Conservation (phyloP, 148 eudicot species). For the Simmondsia chinensis region DNA sequence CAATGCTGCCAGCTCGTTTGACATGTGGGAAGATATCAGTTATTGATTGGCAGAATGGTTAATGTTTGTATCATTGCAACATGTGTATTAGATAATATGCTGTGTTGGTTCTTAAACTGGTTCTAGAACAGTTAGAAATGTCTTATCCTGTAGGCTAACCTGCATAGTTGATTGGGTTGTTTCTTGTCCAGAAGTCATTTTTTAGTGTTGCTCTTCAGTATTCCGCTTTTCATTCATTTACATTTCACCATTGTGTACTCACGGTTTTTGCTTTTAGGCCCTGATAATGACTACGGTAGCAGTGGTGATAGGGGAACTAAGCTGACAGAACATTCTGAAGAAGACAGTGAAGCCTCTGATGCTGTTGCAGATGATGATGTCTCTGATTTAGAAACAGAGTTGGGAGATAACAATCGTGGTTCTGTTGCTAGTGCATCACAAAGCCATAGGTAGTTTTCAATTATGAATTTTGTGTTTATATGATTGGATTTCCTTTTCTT, state of each 20-base stretch:
- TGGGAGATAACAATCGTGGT: conserved; percentile 14
- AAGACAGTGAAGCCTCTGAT: conserved; percentile 27
- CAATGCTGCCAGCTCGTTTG: too few relatives aligned
- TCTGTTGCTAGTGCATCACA: conserved; percentile 21
- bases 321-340: conserved; percentile 17
- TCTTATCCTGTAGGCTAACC: too few relatives aligned
- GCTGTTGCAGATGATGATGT: conserved; percentile 27
- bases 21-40: too few relatives aligned
- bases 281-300: conserved; percentile 11
- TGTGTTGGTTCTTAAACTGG: too few relatives aligned
- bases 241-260: not conserved
- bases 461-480: not conserved
- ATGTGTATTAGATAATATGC: too few relatives aligned
- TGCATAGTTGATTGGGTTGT: too few relatives aligned
- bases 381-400: conserved; percentile 15
- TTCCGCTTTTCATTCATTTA: not conserved
- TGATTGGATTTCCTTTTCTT: not conserved
- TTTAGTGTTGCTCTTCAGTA: not conserved
- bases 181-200: not conserved
- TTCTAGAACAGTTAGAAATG: too few relatives aligned
- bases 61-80: too few relatives aligned
- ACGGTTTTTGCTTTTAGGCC: conserved; percentile 20
- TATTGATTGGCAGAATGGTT: too few relatives aligned
- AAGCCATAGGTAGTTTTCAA: conserved; percentile 33
- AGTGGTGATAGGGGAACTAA: conserved; percentile 9